Base-by-base conservation (phyloP, 345 rosid species). In the Acer yangbiense region DNA sequence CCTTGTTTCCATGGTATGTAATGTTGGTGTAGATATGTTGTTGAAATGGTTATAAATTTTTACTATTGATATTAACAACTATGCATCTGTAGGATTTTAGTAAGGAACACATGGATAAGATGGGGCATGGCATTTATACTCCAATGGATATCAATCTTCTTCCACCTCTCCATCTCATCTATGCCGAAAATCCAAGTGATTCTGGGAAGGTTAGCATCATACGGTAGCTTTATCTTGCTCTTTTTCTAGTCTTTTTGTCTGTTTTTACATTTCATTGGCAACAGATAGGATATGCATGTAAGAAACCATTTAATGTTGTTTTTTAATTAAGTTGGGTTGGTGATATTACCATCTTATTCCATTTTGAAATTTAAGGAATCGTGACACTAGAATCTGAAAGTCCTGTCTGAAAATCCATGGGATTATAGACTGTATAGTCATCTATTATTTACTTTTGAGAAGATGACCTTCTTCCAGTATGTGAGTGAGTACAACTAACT, bases 111-210 rank as follows among this genome's bases (percentile, higher is more conserved):
- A 88, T 96, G 99, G 98, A 96, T 64, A 82, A 77, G 69, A 77
- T 83, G 80, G 99, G 98, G 20, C 91, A 91, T 82, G 99, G 99
- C 39, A 76, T 96, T 75, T 94, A 96, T 70, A 88, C 85, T 18
- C 93, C 90, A 61, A 87, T 92, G 95, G 97, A 94, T 86, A 73
- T 85, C 46, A 83, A 65, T 83, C 97, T 94, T 73, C 97, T 96
- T 73, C 98, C 98, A 4, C 97, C 97, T 76, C 86, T 95, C 60
- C 79, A 91, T 83, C 90, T 96, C 75, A 89, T 96, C 81, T 96
- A 94, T 68, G 94, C 99, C 17, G 94, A 91, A 82, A 96, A 96
- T 80, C 99, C 99, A 70, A 96, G 98, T 77, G 98, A 96, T 86
- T 94, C 99, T 48, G 97, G 99, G 77, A 96, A 92, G 99, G 98